Conservation (phyloP, 2,329 filamentous ascomycete species). For the Aspergillus ibericus region DNA sequence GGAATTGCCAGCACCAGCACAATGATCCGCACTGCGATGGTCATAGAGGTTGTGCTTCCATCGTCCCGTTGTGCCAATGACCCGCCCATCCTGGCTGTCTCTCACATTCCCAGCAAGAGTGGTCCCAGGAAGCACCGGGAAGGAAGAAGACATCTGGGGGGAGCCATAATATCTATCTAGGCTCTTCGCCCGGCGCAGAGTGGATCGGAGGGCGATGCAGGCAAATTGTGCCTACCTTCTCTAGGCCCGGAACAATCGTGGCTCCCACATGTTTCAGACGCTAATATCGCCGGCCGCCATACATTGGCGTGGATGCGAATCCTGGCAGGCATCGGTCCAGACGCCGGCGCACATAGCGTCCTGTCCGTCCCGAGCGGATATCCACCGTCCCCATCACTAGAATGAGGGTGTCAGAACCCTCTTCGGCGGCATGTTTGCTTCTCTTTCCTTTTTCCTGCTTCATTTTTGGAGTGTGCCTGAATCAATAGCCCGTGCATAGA, state of each 20-base stretch:
- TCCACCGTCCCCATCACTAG: neutral
- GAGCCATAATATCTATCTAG: neutral
- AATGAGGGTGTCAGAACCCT: neutral
- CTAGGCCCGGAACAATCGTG: neutral
- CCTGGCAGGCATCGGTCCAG: neutral
- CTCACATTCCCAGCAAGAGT: neutral
- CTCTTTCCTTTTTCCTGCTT: neutral
- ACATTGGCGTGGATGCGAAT: neutral
- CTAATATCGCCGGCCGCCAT: neutral
- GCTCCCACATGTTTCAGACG: neutral
- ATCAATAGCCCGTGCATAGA: neutral
- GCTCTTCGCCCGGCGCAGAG: neutral
- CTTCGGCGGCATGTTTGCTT: neutral
- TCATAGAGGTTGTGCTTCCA: neutral
- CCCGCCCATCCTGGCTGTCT: neutral
- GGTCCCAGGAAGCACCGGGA: neutral
- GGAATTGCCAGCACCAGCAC: constrained; percentile 4
- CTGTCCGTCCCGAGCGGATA: neutral
- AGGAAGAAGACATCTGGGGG: neutral
- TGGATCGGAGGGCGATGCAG: neutral
- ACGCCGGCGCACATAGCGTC: neutral
- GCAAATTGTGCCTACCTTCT: neutral
- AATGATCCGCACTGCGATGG: constrained; percentile 1
- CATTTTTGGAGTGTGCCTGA: neutral
- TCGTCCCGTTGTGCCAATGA: neutral